phyloP scores from a whole-genome alignment of 331 rosid genomes.

The Pyracantha coccinea region DNA sequence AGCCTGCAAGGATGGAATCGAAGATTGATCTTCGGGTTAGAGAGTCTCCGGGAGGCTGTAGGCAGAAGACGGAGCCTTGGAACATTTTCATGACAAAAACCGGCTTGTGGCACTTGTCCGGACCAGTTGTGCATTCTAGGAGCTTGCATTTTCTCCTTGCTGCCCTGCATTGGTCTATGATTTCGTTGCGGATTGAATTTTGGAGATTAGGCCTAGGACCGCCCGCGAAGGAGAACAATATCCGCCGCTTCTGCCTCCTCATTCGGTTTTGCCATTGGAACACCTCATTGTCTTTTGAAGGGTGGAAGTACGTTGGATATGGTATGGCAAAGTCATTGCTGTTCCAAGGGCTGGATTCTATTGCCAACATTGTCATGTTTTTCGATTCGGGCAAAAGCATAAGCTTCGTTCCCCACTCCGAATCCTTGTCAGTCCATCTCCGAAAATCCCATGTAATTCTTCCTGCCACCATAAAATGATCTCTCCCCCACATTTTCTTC shows the following conservation, averaged over 20 bases:
- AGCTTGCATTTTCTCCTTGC: constrained; percentile 26
- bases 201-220: constrained; percentile 30
- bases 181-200: constrained; percentile 33
- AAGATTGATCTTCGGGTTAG: constrained; percentile 39
- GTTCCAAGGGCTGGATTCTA: constrained; percentile 43
- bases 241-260: constrained; percentile 19
- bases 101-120: constrained; percentile 30
- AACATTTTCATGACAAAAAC: constrained; percentile 35
- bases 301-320: constrained; percentile 50
- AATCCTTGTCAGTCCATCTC: constrained; percentile 15
- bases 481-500: constrained; percentile 39
- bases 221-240: constrained; percentile 37
- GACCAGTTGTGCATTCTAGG: constrained; percentile 25
- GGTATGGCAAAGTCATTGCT: constrained; percentile 41
- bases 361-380: constrained; percentile 33
- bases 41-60: constrained; percentile 53
- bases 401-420: constrained; percentile 44
- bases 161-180: constrained; percentile 31
- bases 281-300: constrained; percentile 30
- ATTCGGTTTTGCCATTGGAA: constrained; percentile 33
- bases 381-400: constrained; percentile 32
- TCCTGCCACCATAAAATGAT: constrained; percentile 45
- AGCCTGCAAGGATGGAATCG: constrained; percentile 40
- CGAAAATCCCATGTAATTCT: constrained; percentile 53
- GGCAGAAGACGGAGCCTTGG: constrained; percentile 36